Base-by-base conservation (phyloP, 352 stramenopile species). In the Phytopythium sindhum region DNA sequence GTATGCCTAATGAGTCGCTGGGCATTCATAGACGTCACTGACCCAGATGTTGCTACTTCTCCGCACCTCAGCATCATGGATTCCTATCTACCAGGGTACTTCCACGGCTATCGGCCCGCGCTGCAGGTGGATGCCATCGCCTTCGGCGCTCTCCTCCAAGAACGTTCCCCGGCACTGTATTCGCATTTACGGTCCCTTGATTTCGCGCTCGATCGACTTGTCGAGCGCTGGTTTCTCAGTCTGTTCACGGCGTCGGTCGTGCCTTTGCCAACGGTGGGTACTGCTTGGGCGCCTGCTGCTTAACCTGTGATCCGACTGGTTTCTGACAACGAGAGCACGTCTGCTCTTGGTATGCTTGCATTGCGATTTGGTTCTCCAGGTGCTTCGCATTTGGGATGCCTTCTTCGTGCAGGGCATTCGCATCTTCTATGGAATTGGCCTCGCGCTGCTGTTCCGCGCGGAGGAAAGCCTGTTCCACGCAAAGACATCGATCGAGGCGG, bases 161-260 rank as follows among this genome's bases (percentile, higher is more conserved):
- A 81, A 26, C 75, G 81, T 15, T 67, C 75, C 24, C 77, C 82
- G n/a, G 68, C 85, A 3, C 69, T 93, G 1, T 65, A 62, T 37
- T 73, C 76, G 0, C 83, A 93, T 55, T 55, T 93, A 53, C 50
- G 68, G 48, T 69, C 74, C 9, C 60, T 93, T 1, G 59, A 68
- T 2, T 91, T 90, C 45, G 69, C 80, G 21, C 58, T 92, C n/a
- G 77, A 78, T 39, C 75, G 69, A 17, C 68, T 80, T 23, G 72
- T 85, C 9, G 81, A 93, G 71, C 71, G 75, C 7, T 93, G 85
- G 83, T 92, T 92, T 55, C 61, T 93, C 41, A 92, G 74, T 28
- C 42, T 93, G 19, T 93, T 92, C 56, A 93, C 85, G 10, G 74
- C 72, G 10, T 88, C 83, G 2, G 66, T 74, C 11, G 73, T 93